Evolutionary conservation across 1,284 basidiomycete species (phyloP).

Genomic region (Cryptococcus sp.): DNA sequence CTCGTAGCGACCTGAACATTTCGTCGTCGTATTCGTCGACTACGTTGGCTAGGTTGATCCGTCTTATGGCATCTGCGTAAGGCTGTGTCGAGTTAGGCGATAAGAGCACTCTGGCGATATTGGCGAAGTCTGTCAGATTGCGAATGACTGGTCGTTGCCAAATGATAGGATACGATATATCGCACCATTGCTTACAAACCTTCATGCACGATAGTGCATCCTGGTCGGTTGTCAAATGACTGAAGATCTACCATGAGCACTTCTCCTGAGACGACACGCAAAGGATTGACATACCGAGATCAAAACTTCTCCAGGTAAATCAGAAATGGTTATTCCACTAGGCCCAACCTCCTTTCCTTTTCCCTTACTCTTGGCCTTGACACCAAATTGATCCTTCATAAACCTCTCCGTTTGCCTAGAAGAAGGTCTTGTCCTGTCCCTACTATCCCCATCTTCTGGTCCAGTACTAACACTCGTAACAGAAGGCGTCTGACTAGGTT

Average conservation of each 20-base stretch:
- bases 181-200: constrained; percentile 90
- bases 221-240: constrained; percentile 66
- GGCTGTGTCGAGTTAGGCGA: constrained; percentile 65
- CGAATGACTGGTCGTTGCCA: constrained; percentile 85
- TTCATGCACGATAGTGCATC: constrained; percentile 74
- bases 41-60: constrained; percentile 82
- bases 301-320: not conserved
- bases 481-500: constrained; percentile 6
- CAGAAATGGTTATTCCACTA: too few relatives aligned
- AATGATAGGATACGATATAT: constrained; percentile 88
- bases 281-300: not conserved
- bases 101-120: constrained; percentile 27
- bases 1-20: constrained; percentile 66
- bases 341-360: constrained; percentile 1
- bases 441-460: constrained; percentile 13
- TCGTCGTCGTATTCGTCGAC: constrained; percentile 70
- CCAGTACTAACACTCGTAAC: constrained; percentile 10
- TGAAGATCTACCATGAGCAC: constrained; percentile 63
- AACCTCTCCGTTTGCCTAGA: too few relatives aligned
- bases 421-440: constrained; percentile 2
- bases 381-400: constrained; percentile 8
- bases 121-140: constrained; percentile 53
- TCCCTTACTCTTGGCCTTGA: constrained; percentile 9
- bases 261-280: not conserved
- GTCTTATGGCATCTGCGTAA: constrained; percentile 81